A percentile compares a stretch with the other conserved stretches of the same genome.
Evolutionary conservation across 371 early-diverging fungal species (phyloP).

Genomic region (Funneliformis caledonium): DNA sequence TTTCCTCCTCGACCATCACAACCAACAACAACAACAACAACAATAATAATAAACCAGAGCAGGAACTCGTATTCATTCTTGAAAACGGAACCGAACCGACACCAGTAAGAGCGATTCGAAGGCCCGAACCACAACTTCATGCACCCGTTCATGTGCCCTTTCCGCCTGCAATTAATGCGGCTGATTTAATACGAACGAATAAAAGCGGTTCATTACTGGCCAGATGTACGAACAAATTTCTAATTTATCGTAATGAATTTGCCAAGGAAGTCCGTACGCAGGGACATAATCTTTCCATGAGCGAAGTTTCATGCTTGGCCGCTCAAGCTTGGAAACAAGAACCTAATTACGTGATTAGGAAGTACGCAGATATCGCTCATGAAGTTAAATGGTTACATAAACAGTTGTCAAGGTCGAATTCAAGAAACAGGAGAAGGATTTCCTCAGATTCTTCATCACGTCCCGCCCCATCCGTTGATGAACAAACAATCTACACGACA

Average conservation of each 20-base stretch:
- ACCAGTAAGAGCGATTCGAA: constrained; percentile 26
- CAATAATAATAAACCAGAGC: background rate
- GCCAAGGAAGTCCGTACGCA: constrained; percentile 25
- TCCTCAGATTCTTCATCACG: constrained; percentile 4
- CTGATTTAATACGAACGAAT: constrained; percentile 29
- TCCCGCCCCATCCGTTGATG: background rate
- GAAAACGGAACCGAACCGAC: constrained; percentile 29
- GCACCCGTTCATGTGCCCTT: constrained; percentile 32
- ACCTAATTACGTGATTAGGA: constrained; percentile 31
- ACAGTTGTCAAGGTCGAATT: constrained; percentile 33
- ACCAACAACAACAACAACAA: too few species aligned
- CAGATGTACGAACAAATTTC: constrained; percentile 39
- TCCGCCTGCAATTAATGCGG: constrained; percentile 30
- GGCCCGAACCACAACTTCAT: constrained; percentile 17
- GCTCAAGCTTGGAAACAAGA: constrained; percentile 39
- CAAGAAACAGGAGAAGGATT: background rate
- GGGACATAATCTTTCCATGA: constrained; percentile 39
- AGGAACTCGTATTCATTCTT: constrained; percentile 21
- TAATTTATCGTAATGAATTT: constrained; percentile 41
- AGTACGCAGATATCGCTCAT: constrained; percentile 34
- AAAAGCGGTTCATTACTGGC: constrained; percentile 26
- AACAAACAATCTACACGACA: background rate
- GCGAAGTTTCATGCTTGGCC: constrained; percentile 38
- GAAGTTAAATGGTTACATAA: constrained; percentile 37
- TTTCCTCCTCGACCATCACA: background rate